phyloP scores from a whole-genome alignment of 2,329 filamentous ascomycete species.

The Pseudocercospora macadamiae region DNA sequence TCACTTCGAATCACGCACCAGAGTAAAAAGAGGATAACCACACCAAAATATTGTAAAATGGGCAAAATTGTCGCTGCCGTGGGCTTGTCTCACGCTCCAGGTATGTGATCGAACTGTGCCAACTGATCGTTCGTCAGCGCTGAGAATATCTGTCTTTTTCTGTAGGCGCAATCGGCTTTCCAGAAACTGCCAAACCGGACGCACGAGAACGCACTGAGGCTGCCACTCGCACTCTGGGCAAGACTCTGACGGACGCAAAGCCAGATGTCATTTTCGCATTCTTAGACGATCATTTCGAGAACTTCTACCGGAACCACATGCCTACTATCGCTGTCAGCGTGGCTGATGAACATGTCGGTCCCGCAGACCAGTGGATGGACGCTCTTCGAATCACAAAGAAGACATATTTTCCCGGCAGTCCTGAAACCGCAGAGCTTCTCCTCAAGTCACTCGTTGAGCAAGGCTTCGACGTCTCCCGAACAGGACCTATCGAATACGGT shows the following conservation, averaged over 20 bases:
- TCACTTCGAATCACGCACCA: not conserved
- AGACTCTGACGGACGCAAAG: not conserved
- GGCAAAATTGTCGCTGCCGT: constrained; percentile 1
- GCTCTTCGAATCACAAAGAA: not conserved
- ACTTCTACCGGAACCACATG: constrained; percentile 3
- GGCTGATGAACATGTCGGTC: not conserved
- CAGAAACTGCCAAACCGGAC: not conserved
- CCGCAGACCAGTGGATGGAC: not conserved
- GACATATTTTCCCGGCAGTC: not conserved
- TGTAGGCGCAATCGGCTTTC: not conserved
- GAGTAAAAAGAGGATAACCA: not conserved
- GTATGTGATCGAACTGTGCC: not conserved
- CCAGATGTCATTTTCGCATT: not conserved
- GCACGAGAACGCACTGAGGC: not conserved
- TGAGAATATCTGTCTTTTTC: not conserved
- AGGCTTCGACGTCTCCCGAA: not conserved
- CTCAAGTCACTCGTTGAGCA: not conserved
- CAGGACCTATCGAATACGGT: not conserved
- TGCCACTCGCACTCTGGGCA: not conserved
- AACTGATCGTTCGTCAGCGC: not conserved
- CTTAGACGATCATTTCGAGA: constrained; percentile 1
- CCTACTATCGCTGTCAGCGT: not conserved
- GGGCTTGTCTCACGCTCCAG: not conserved
- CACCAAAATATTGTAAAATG: not conserved
- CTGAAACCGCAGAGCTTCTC: not conserved